Conservation (phyloP, 345 rosid genomes). For the Erodium maritimum region DNA sequence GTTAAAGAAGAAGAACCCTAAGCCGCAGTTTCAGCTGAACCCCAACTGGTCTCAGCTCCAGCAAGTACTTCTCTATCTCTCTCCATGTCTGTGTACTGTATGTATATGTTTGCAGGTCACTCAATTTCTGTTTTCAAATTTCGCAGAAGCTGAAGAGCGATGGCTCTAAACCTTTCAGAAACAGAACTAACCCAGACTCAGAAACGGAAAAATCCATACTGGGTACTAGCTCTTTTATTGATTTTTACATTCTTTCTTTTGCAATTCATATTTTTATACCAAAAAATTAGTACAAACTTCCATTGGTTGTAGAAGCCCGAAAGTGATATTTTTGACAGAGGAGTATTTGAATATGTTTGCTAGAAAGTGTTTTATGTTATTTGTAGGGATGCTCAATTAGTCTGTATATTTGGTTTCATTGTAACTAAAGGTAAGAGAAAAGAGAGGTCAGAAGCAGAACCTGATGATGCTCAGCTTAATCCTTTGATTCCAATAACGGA, state of each 20-base stretch:
- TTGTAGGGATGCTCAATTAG: constrained; percentile 1
- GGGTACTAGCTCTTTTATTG: constrained; percentile 21
- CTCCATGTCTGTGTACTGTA: neutral
- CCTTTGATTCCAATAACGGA: constrained; percentile 49
- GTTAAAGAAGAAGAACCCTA: constrained; percentile 31
- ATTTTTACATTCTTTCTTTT: constrained; percentile 1
- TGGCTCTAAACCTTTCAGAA: constrained; percentile 21
- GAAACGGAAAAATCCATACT: constrained; percentile 33
- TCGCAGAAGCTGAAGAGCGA: constrained; percentile 47
- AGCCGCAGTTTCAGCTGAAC: constrained; percentile 27
- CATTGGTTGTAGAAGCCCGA: too few species aligned
- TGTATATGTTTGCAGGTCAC: neutral
- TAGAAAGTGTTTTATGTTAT: neutral
- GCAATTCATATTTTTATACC: neutral
- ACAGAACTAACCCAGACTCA: constrained; percentile 12
- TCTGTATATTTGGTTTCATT: neutral
- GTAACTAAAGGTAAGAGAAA: constrained; percentile 61
- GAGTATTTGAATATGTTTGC: neutral
- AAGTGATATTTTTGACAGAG: too few species aligned
- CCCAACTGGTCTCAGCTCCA: constrained; percentile 88
- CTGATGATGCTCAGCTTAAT: constrained; percentile 33
- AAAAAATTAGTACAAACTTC: neutral
- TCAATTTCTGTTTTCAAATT: constrained; percentile 1
- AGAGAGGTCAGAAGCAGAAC: constrained; percentile 42
- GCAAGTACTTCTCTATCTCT: constrained; percentile 28